Evolutionary conservation across 768 basidiomycete species (phyloP).

Genomic region (Amanita polypyramis): DNA sequence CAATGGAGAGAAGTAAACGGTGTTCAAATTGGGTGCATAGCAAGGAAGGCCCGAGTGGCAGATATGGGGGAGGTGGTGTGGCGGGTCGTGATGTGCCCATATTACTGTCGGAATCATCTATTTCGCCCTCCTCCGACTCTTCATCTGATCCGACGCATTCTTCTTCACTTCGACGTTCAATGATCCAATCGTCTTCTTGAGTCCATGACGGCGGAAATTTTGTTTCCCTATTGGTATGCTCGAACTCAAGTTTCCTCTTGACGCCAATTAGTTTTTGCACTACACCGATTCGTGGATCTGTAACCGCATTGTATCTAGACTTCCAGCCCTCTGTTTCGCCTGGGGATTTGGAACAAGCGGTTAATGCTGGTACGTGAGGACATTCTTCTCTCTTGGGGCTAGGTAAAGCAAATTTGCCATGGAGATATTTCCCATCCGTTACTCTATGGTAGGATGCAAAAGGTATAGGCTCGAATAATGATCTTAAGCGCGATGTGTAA

Average conservation of each 20-base stretch:
- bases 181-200: slow-evolving; percentile 37
- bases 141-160: slow-evolving; percentile 13
- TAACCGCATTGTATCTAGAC: slow-evolving; percentile 43
- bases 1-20: slow-evolving; percentile 46
- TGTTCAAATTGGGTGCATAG: slow-evolving; percentile 64
- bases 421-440: slow-evolving; percentile 63
- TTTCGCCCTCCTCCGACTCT: slow-evolving; percentile 20
- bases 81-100: slow-evolving; percentile 40
- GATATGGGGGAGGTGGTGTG: slow-evolving; percentile 62
- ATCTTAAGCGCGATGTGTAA: slow-evolving; percentile 13
- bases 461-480: slow-evolving; percentile 62
- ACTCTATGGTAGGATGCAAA: slow-evolving; percentile 54
- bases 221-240: slow-evolving; percentile 23
- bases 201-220: slow-evolving; percentile 32
- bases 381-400: slow-evolving; percentile 49
- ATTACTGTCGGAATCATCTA: slow-evolving; percentile 24
- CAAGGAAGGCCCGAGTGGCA: slow-evolving; percentile 61
- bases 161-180: slow-evolving; percentile 10
- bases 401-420: slow-evolving; percentile 65
- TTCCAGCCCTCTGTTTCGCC: slow-evolving; percentile 31
- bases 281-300: slow-evolving; percentile 65
- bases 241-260: slow-evolving; percentile 47
- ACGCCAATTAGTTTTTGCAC: slow-evolving; percentile 58
- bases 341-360: slow-evolving; percentile 11
- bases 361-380: slow-evolving; percentile 15